Percentiles rank a stretch among this genome's conserved stretches.
Evolutionary conservation across 1,284 basidiomycete genomes (phyloP).

Genomic region (Rhodotorula sp.): DNA sequence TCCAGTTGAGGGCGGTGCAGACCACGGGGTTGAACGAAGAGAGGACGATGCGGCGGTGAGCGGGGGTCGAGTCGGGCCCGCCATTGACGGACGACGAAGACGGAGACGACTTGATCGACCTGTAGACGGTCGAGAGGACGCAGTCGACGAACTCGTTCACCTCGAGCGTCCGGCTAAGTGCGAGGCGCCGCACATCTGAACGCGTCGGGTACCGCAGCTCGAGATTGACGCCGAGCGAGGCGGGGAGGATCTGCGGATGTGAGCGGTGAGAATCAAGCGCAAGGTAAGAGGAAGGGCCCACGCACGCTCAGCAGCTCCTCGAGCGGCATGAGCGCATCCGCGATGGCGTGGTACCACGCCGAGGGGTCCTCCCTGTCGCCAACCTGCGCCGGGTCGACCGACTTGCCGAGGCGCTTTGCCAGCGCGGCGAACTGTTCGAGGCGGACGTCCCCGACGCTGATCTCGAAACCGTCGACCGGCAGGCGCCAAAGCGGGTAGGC

Average conservation of each 20-base stretch:
- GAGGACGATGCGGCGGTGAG: slow-evolving; percentile 64
- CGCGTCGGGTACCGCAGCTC: slow-evolving; percentile 67
- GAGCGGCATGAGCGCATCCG: slow-evolving; percentile 67
- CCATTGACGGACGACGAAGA: not conserved
- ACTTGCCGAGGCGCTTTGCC: slow-evolving; percentile 60
- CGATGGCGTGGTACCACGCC: slow-evolving; percentile 64
- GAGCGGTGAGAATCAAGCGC: not conserved
- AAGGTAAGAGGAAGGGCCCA: slow-evolving; percentile 18
- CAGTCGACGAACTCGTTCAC: slow-evolving; percentile 80
- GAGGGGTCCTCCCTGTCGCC: slow-evolving; percentile 51
- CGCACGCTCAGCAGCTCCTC: slow-evolving; percentile 70
- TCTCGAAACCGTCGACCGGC: slow-evolving; percentile 71
- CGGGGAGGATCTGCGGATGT: slow-evolving; percentile 65
- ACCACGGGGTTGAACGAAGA: slow-evolving; percentile 84
- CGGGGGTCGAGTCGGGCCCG: not conserved
- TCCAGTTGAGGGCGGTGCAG: slow-evolving; percentile 93
- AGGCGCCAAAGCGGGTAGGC: slow-evolving; percentile 71
- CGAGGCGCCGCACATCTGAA: slow-evolving; percentile 55
- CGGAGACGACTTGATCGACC: slow-evolving; percentile 51
- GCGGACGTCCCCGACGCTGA: slow-evolving; percentile 81
- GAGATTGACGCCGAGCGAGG: slow-evolving; percentile 72
- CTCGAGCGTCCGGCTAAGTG: slow-evolving; percentile 58
- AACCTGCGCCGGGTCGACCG: slow-evolving; percentile 47
- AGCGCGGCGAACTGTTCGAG: slow-evolving; percentile 74
- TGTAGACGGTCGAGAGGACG: slow-evolving; percentile 76